Conservation (phyloP, 2,329 filamentous ascomycete species). For the Penicillium aurantiogriseum region DNA sequence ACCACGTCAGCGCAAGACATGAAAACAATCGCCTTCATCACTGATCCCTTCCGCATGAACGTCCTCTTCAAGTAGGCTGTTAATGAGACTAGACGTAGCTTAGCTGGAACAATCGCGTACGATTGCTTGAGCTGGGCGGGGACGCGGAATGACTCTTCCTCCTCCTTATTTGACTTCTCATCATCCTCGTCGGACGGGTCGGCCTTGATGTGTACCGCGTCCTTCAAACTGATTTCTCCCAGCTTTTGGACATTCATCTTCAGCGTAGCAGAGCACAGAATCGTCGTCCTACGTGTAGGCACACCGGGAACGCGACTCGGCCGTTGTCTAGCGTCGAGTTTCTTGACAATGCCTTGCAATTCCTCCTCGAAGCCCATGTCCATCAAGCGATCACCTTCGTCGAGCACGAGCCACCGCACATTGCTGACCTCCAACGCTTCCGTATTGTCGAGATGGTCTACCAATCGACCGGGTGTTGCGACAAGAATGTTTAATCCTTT, state of each 20-base stretch:
- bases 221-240: slow-evolving; percentile 91
- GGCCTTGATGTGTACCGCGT: slow-evolving; percentile 82
- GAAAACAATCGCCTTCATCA: slow-evolving; percentile 97
- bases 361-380: slow-evolving; percentile 96
- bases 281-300: slow-evolving; percentile 73
- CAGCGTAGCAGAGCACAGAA: slow-evolving; percentile 95
- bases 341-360: slow-evolving; percentile 79
- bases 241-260: slow-evolving; percentile 95
- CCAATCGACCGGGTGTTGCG: slow-evolving; percentile 85
- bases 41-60: slow-evolving; percentile 82
- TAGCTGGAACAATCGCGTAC: slow-evolving; percentile 82
- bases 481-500: slow-evolving; percentile 96
- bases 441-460: slow-evolving; percentile 90
- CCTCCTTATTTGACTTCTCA: slow-evolving; percentile 48
- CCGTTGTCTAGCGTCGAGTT: slow-evolving; percentile 66
- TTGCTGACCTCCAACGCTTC: slow-evolving; percentile 83
- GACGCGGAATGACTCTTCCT: slow-evolving; percentile 67
- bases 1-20: slow-evolving; percentile 96
- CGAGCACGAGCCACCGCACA: slow-evolving; percentile 89
- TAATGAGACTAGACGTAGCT: slow-evolving; percentile 84
- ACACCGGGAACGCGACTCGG: slow-evolving; percentile 63
- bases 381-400: slow-evolving; percentile 98
- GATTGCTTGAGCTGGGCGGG: slow-evolving; percentile 93
- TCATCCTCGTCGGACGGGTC: slow-evolving; percentile 57
- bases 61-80: slow-evolving; percentile 80